A percentile compares a stretch with the other conserved stretches of the same genome.
Evolutionary conservation across 331 rosid genomes (phyloP).

Genomic region (Cucumis variabilis): DNA sequence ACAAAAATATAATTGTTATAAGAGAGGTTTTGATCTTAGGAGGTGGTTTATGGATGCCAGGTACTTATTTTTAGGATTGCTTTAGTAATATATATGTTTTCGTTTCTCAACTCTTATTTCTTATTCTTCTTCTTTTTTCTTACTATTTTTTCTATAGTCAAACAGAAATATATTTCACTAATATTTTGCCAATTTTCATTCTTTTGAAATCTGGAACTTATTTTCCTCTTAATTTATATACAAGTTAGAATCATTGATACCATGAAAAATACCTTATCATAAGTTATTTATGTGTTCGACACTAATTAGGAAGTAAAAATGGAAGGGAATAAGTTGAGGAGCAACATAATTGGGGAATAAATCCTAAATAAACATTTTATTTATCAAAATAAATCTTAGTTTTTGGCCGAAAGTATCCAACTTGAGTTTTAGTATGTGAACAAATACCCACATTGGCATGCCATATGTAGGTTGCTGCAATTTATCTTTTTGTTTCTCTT

Average conservation of each 20-base stretch:
- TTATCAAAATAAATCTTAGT: not conserved
- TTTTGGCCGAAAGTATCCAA: too few species aligned
- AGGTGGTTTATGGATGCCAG: not conserved
- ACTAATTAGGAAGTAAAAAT: not conserved
- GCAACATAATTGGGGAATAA: constrained; percentile 4
- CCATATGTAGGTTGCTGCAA: too few species aligned
- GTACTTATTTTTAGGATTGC: not conserved
- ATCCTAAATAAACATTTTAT: not conserved
- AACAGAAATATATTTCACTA: not conserved
- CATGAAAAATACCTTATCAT: not conserved
- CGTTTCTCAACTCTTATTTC: not conserved
- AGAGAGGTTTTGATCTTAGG: not conserved
- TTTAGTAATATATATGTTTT: not conserved
- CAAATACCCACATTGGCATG: too few species aligned
- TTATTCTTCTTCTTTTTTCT: not conserved
- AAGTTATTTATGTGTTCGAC: too few species aligned
- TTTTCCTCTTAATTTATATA: not conserved
- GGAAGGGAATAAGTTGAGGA: not conserved
- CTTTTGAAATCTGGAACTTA: not conserved
- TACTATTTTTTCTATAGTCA: not conserved
- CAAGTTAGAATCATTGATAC: not conserved
- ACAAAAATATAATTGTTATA: not conserved
- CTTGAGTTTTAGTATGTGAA: too few species aligned
- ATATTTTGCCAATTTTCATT: not conserved
- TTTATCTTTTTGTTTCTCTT: too few species aligned